phyloP scores from a whole-genome alignment of 176 grass and related monocot genomes.

The Triticum turgidum region DNA sequence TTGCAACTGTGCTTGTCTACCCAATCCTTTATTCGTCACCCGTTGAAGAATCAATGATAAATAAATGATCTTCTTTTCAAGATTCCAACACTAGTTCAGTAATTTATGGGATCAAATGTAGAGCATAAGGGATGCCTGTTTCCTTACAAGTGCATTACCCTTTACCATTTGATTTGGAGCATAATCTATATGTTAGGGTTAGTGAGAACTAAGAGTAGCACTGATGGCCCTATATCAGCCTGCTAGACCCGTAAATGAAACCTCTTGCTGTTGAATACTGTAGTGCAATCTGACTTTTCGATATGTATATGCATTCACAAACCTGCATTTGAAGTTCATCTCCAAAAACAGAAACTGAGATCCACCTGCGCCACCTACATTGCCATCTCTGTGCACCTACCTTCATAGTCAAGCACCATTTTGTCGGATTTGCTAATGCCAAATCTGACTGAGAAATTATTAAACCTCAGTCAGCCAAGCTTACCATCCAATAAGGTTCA shows the following conservation, averaged over 20 bases:
- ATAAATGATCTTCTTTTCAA: background rate
- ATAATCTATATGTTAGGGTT: background rate
- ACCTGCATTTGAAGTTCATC: background rate
- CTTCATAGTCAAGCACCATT: background rate
- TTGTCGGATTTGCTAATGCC: background rate
- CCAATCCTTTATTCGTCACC: background rate
- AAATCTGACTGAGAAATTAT: background rate
- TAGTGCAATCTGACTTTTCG: background rate
- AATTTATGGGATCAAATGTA: constrained; percentile 8
- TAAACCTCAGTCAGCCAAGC: background rate
- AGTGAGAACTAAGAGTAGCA: background rate
- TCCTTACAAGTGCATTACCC: background rate
- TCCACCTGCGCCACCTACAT: background rate
- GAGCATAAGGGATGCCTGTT: background rate
- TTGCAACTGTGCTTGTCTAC: background rate
- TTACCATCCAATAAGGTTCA: background rate
- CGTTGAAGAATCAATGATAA: background rate
- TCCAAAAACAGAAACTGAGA: constrained; percentile 20
- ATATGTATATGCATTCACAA: constrained; percentile 10
- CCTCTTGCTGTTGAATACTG: background rate
- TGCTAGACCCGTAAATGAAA: constrained; percentile 5
- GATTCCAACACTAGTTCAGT: constrained; percentile 5
- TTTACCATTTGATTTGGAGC: background rate
- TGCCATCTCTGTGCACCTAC: background rate
- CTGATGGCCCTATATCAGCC: constrained; percentile 6